Conservation (phyloP, 768 basidiomycete species). For the Hydnomerulius pinastri region DNA sequence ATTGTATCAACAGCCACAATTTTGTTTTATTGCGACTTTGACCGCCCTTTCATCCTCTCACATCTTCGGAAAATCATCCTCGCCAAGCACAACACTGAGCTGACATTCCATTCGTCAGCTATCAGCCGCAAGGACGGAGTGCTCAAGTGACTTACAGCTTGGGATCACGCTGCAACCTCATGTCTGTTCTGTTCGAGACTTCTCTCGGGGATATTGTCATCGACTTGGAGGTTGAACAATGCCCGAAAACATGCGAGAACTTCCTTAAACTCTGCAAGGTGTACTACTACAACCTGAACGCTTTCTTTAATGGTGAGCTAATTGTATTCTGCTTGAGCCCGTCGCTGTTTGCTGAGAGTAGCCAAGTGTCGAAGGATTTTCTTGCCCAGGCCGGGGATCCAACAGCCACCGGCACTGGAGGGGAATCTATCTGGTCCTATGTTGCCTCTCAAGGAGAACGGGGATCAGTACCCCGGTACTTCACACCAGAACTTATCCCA, state of each 20-base stretch:
- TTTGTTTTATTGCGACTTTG: too few relatives aligned
- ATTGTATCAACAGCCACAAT: neutral
- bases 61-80: too few relatives aligned
- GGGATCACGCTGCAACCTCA: slow-evolving; percentile 29
- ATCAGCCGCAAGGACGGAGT: neutral
- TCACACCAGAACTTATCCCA: slow-evolving; percentile 79
- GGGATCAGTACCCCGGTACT: slow-evolving; percentile 65
- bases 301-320: slow-evolving; percentile 93
- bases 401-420: slow-evolving; percentile 91
- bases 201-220: slow-evolving; percentile 96
- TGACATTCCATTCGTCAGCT: too few relatives aligned
- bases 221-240: slow-evolving; percentile 88
- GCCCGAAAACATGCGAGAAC: slow-evolving; percentile 92
- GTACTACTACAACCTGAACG: slow-evolving; percentile 95
- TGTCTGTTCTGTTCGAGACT: slow-evolving; percentile 98
- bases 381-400: slow-evolving; percentile 97
- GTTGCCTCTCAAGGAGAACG: slow-evolving; percentile 49
- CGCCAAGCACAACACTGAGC: slow-evolving; percentile 3
- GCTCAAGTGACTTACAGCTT: neutral
- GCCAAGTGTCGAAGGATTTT: slow-evolving; percentile 92
- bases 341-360: slow-evolving; percentile 1
- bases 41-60: too few relatives aligned
- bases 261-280: slow-evolving; percentile 97
- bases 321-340: neutral
- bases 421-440: slow-evolving; percentile 85